Percentiles rank a stretch among this genome's conserved stretches.
phyloP scores from a whole-genome alignment of 108 stramenopile species.

The Fragilaria radians region DNA sequence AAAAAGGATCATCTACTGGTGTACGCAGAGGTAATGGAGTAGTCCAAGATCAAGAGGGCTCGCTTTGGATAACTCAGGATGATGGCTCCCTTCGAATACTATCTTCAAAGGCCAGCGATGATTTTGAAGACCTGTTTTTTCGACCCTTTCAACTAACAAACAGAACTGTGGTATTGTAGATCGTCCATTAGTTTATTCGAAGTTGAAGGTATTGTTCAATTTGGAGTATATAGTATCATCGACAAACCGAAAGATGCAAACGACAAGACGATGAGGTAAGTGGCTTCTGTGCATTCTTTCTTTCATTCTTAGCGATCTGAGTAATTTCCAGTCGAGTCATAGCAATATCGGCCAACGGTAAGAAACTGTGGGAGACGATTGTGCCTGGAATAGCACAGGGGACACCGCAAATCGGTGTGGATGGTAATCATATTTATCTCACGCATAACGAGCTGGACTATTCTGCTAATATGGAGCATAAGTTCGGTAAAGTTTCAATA shows the following conservation, averaged over 20 bases:
- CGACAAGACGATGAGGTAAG: slow-evolving; percentile 1
- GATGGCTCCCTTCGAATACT: slow-evolving; percentile 15
- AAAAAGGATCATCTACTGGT: too few relatives aligned
- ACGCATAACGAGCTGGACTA: slow-evolving; percentile 6
- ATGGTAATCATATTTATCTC: slow-evolving; percentile 5
- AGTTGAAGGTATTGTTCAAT: neutral
- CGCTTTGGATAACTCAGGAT: slow-evolving; percentile 24
- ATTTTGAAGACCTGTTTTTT: neutral
- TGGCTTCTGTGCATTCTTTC: neutral
- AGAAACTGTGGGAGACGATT: neutral
- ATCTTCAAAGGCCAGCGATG: neutral
- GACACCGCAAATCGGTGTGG: slow-evolving; percentile 9
- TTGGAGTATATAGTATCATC: slow-evolving; percentile 5
- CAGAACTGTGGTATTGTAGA: slow-evolving; percentile 2
- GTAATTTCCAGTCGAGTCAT: slow-evolving; percentile 7
- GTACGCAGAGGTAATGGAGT: slow-evolving; percentile 35
- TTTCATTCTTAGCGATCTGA: neutral
- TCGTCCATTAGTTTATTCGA: slow-evolving; percentile 4
- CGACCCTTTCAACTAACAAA: neutral
- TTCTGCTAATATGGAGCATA: too few relatives aligned
- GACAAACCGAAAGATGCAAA: neutral
- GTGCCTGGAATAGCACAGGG: slow-evolving; percentile 9
- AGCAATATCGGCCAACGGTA: neutral
- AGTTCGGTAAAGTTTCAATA: neutral
- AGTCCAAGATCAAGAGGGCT: slow-evolving; percentile 15